phyloP scores from a whole-genome alignment of 768 basidiomycete species.

The Leccinellum rugosiceps region DNA sequence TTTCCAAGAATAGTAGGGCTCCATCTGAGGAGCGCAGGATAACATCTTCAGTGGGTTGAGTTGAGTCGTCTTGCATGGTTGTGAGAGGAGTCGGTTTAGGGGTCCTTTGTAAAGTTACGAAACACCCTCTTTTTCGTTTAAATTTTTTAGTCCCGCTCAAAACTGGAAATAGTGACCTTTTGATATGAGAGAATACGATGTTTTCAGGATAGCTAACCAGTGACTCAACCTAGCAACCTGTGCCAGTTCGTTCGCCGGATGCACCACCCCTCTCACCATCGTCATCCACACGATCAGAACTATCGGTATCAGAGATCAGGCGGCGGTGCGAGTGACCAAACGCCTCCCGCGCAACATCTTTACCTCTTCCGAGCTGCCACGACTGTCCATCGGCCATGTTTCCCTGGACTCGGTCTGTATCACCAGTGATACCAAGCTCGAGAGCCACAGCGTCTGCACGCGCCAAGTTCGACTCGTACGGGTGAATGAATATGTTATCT shows the following conservation, averaged over 20 bases:
- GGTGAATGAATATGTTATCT: conserved; percentile 60
- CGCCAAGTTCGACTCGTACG: conserved; percentile 57
- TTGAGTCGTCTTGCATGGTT: conserved; percentile 9
- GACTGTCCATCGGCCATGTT: conserved; percentile 36
- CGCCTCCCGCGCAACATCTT: conserved; percentile 46
- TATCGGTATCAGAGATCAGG: conserved; percentile 1
- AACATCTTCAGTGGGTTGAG: conserved; percentile 8
- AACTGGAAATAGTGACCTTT: too few relatives aligned
- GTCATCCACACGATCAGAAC: conserved; percentile 13
- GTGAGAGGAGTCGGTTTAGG: neutral
- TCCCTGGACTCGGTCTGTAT: conserved; percentile 46
- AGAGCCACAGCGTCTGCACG: conserved; percentile 62
- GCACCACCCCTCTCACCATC: too few relatives aligned
- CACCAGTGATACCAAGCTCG: conserved; percentile 48
- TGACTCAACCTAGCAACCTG: neutral
- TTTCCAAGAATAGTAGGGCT: conserved; percentile 8
- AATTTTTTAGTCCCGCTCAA: too few relatives aligned
- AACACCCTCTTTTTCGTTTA: too few relatives aligned
- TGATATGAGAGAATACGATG: too few relatives aligned
- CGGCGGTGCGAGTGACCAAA: conserved; percentile 27
- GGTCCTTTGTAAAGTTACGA: neutral
- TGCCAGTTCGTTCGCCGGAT: neutral
- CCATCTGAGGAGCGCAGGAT: conserved; percentile 15
- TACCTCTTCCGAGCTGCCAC: conserved; percentile 54
- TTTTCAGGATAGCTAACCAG: neutral